Base-by-base conservation (phyloP, 768 basidiomycete genomes). In the Chiua virens region DNA sequence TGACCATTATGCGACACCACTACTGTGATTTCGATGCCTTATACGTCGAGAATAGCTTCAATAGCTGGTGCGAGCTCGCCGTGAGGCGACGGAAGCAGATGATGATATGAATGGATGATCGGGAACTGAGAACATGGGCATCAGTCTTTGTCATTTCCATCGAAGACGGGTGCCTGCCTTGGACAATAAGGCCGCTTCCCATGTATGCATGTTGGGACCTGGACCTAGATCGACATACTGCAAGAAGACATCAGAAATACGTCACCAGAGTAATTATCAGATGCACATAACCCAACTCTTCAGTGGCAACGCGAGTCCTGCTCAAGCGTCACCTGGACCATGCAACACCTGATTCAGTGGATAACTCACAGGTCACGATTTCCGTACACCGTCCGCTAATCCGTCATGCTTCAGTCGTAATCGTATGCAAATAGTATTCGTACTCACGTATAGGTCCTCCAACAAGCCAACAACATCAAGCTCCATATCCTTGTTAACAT, bases 1-100 rank as follows among this genome's bases (percentile, higher is more conserved):
- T 96, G 93, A 7, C 93, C 93, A 63, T 96, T 95, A 58, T 96
- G 93, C 0, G 90, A 79, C 10, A 95, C 88, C n/a, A 95, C 75
- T 0, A 94, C 90, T 6, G 85, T 85, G 17, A 94, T 81, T 45
- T 80, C 77, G 1, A 83, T 85, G 1, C 92, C 91, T 55, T 83
- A 87, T 7, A 92, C 75, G 45, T 93, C 86, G 14, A 95, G 72
- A 3, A 89, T 78, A 3, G 92, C 92, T 67, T 92, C 88, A 30
- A 95, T 95, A 2, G 92, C 92, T 0, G 92, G 92, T 3, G 91
- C 92, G 22, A 95, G 82, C 65, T 94, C 92, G 8, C 89, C 89
- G 49, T 79, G 66, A 18, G 93, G 93, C 1, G 92, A 94, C 0
- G 93, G 92, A 35, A 95, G 77, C 1, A 95, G 76, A 62, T 94